phyloP scores from a whole-genome alignment of 2,329 filamentous ascomycete species.

The Claviceps monticola region DNA sequence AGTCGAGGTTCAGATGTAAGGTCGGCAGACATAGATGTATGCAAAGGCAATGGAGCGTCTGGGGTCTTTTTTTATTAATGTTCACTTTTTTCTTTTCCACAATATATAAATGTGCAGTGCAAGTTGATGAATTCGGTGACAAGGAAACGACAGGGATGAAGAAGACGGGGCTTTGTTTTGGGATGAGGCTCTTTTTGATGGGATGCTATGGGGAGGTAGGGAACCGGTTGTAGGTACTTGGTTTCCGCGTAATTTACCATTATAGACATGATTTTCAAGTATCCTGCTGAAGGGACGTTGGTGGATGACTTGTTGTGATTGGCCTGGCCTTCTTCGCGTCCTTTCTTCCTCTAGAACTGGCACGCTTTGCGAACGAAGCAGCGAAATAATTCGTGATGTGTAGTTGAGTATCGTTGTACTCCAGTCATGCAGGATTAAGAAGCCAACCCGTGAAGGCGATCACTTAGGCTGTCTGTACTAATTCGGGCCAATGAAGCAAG shows the following conservation, averaged over 20 bases:
- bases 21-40: slow-evolving; percentile 2
- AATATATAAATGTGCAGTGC: slow-evolving; percentile 8
- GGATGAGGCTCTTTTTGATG: slow-evolving; percentile 6
- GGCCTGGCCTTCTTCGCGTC: no score
- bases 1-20: slow-evolving; percentile 74
- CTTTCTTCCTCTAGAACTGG: not conserved
- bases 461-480: no score
- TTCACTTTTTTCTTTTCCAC: not conserved
- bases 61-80: slow-evolving; percentile 11
- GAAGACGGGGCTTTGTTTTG: not conserved
- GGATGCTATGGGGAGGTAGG: slow-evolving; percentile 20
- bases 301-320: not conserved
- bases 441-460: no score
- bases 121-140: slow-evolving; percentile 19
- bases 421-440: no score
- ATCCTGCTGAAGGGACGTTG: not conserved
- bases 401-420: no score
- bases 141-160: slow-evolving; percentile 4
- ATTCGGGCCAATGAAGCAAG: no score
- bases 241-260: slow-evolving; percentile 8
- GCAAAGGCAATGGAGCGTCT: slow-evolving; percentile 9
- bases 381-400: no score
- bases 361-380: no score
- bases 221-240: slow-evolving; percentile 12
- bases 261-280: slow-evolving; percentile 17